These are phyloP conservation scores for Saposhnikovia divaricata DNA, from an alignment of 129 eudicot species.

Conservation along the genomic window DNA sequence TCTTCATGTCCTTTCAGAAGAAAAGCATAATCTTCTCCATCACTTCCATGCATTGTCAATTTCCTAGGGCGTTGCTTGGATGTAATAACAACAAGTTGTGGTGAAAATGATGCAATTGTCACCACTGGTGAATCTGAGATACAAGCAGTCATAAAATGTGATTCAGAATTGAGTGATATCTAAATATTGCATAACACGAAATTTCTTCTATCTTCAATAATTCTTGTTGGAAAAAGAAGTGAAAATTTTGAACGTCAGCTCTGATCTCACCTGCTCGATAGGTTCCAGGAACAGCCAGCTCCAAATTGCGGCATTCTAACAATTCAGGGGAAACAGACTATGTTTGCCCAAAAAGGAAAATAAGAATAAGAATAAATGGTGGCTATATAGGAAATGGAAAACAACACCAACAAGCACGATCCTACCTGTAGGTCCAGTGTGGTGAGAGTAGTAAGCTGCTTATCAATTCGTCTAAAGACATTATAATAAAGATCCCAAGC, in stretches of 20 bases:
- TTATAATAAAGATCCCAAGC: slow-evolving; percentile 99
- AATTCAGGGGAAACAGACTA: slow-evolving; percentile 92
- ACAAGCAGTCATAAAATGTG: not conserved
- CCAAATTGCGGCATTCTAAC: slow-evolving; percentile 75
- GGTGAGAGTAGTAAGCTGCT: slow-evolving; percentile 82
- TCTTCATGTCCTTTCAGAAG: slow-evolving; percentile 98
- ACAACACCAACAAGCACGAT: slow-evolving; percentile 1
- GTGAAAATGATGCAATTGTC: slow-evolving; percentile 82
- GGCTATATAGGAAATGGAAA: not conserved
- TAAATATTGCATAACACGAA: not conserved
- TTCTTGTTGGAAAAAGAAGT: not conserved
- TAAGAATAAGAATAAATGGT: not conserved
- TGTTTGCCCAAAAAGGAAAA: slow-evolving; percentile 18
- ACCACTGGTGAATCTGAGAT: slow-evolving; percentile 74
- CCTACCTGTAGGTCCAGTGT: slow-evolving; percentile 89
- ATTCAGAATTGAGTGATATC: not conserved
- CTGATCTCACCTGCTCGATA: slow-evolving; percentile 60
- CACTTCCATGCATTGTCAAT: slow-evolving; percentile 91
- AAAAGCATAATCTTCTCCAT: slow-evolving; percentile 93
- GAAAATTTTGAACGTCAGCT: not conserved
- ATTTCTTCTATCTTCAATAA: not conserved
- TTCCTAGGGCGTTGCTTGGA: slow-evolving; percentile 96
- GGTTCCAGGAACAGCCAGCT: slow-evolving; percentile 98
- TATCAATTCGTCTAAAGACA: slow-evolving; percentile 88
- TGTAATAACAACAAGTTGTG: slow-evolving; percentile 86